Conservation (phyloP, 306 rosid genomes). For the Cucurbita ficifolia region DNA sequence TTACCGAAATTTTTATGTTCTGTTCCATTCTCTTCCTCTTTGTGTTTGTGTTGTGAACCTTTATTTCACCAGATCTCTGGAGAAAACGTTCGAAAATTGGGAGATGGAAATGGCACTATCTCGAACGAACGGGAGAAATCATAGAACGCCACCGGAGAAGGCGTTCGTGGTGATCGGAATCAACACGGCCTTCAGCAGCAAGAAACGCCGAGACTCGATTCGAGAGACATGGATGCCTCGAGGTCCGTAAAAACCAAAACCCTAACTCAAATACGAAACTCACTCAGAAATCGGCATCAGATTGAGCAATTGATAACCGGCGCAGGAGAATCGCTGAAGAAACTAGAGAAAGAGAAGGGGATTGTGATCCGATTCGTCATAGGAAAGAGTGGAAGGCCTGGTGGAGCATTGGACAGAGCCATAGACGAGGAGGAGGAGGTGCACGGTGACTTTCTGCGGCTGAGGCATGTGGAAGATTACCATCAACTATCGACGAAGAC, state of each 20-base stretch:
- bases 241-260: constrained; percentile 18
- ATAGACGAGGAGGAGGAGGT: constrained; percentile 58
- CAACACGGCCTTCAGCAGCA: constrained; percentile 86
- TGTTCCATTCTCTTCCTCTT: background rate
- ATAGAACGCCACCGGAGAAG: constrained; percentile 21
- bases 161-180: constrained; percentile 83
- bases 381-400: constrained; percentile 53
- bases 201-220: constrained; percentile 51
- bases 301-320: background rate
- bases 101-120: constrained; percentile 59
- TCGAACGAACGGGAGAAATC: constrained; percentile 14
- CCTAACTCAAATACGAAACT: background rate
- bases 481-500: constrained; percentile 83
- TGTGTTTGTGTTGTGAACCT: background rate
- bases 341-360: constrained; percentile 69
- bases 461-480: constrained; percentile 74
- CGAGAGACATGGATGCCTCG: constrained; percentile 77
- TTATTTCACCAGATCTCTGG: constrained; percentile 35
- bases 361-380: constrained; percentile 74
- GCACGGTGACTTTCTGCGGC: constrained; percentile 57
- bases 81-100: constrained; percentile 52
- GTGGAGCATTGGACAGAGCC: constrained; percentile 49
- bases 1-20: background rate
- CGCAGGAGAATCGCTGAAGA: constrained; percentile 38
- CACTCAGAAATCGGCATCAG: background rate